Evolutionary conservation across 2,329 filamentous ascomycete genomes (phyloP).

Genomic region (Cucurbitaria berberidis): DNA sequence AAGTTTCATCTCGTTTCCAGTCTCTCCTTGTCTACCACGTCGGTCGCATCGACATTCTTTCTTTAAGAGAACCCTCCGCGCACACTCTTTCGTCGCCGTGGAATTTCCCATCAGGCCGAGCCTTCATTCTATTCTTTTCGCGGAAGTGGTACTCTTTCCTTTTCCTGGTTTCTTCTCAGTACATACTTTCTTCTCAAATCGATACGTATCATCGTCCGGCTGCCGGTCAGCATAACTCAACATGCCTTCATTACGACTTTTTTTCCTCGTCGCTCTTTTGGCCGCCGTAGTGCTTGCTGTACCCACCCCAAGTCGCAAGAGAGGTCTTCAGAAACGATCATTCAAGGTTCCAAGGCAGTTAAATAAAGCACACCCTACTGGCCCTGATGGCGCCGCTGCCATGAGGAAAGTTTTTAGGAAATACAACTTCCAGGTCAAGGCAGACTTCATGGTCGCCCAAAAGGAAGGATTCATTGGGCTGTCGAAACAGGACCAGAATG

Average conservation of each 20-base stretch:
- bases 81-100: constrained; percentile 33
- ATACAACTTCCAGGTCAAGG: constrained; percentile 57
- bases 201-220: constrained; percentile 34
- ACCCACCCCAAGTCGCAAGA: constrained; percentile 44
- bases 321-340: constrained; percentile 58
- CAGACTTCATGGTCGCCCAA: constrained; percentile 24
- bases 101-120: constrained; percentile 38
- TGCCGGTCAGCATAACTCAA: constrained; percentile 49
- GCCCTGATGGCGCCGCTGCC: constrained; percentile 63
- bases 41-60: constrained; percentile 21
- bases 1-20: constrained; percentile 28
- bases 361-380: constrained; percentile 60
- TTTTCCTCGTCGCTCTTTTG: constrained; percentile 57
- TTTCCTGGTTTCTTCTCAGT: constrained; percentile 18
- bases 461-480: constrained; percentile 50
- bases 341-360: constrained; percentile 67
- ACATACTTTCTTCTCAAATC: constrained; percentile 16
- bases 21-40: constrained; percentile 20
- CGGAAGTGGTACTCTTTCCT: constrained; percentile 25
- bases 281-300: constrained; percentile 56
- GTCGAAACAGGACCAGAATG: constrained; percentile 20
- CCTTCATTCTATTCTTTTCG: constrained; percentile 31
- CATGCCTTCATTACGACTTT: constrained; percentile 45
- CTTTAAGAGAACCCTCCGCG: constrained; percentile 36
- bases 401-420: constrained; percentile 73